Evolutionary conservation across 306 rosid genomes (phyloP).

Genomic region (Notholithocarpus densiflorus): DNA sequence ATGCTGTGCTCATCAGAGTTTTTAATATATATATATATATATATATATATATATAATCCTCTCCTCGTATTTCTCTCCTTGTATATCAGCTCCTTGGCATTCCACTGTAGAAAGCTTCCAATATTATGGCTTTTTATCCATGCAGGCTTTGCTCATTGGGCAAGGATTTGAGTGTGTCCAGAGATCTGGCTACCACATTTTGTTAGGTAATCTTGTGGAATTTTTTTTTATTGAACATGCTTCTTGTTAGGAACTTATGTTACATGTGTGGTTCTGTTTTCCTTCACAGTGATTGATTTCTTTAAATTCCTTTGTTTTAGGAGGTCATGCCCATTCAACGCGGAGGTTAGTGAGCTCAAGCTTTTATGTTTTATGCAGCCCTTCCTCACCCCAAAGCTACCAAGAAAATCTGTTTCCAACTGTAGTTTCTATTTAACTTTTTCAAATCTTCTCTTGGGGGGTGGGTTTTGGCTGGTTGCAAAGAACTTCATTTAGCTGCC

Average conservation of each 20-base stretch:
- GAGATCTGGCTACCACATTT: constrained; percentile 25
- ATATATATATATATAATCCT: no score
- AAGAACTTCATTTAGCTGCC: not conserved
- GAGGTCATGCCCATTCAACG: constrained; percentile 16
- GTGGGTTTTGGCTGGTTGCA: not conserved
- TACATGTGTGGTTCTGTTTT: not conserved
- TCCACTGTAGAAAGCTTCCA: not conserved
- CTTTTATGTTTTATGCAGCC: not conserved
- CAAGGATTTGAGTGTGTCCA: constrained; percentile 19
- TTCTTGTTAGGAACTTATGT: not conserved
- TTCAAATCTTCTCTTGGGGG: not conserved
- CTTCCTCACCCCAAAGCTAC: not conserved
- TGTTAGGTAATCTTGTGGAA: constrained; percentile 4
- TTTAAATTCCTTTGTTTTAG: constrained; percentile 14
- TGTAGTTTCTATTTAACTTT: not conserved
- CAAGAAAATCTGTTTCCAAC: not conserved
- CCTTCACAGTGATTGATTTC: not conserved
- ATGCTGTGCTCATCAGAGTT: not conserved
- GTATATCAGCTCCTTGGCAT: not conserved
- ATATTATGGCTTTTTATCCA: not conserved
- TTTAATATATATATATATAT: no score
- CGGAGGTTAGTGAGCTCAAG: constrained; percentile 21
- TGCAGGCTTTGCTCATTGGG: constrained; percentile 21
- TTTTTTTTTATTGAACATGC: not conserved
- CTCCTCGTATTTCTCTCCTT: not conserved